A percentile compares a stretch with the other conserved stretches of the same genome.
These are phyloP conservation scores for Tetrapisispora taiwanensis DNA, from an alignment of 805 yeast species.

Conservation along the genomic window DNA sequence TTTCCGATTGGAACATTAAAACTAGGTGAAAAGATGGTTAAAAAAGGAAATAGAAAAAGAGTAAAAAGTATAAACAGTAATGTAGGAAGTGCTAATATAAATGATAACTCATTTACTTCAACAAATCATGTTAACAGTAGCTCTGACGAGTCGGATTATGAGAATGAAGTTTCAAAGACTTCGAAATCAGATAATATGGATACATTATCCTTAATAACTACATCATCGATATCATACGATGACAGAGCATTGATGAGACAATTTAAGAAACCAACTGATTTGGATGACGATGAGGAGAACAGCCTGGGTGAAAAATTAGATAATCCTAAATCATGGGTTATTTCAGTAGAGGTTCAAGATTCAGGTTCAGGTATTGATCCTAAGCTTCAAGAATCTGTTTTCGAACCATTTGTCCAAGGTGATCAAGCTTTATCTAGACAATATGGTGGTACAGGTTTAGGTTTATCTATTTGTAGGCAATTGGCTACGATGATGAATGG, in stretches of 20 bases:
- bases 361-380: constrained; percentile 93
- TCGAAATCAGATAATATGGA: not conserved
- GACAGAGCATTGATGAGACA: constrained; percentile 37
- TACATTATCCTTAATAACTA: constrained; percentile 12
- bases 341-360: constrained; percentile 60
- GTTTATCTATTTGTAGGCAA: constrained; percentile 81
- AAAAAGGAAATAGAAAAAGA: not conserved
- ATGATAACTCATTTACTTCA: not conserved
- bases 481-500: constrained; percentile 89
- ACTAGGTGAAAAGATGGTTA: not conserved
- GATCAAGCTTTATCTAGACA: constrained; percentile 87
- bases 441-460: constrained; percentile 94
- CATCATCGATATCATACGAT: constrained; percentile 33
- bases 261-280: constrained; percentile 23
- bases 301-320: constrained; percentile 16
- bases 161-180: not conserved
- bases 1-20: constrained; percentile 21
- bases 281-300: constrained; percentile 19
- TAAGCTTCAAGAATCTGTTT: constrained; percentile 69
- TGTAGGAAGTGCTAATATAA: not conserved
- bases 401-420: constrained; percentile 96
- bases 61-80: not conserved
- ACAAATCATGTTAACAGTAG: no score
- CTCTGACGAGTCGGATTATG: not conserved
- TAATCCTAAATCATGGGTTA: constrained; percentile 30